Evolutionary conservation across 2,329 filamentous ascomycete genomes (phyloP).

Genomic region (Fusarium camptoceras): DNA sequence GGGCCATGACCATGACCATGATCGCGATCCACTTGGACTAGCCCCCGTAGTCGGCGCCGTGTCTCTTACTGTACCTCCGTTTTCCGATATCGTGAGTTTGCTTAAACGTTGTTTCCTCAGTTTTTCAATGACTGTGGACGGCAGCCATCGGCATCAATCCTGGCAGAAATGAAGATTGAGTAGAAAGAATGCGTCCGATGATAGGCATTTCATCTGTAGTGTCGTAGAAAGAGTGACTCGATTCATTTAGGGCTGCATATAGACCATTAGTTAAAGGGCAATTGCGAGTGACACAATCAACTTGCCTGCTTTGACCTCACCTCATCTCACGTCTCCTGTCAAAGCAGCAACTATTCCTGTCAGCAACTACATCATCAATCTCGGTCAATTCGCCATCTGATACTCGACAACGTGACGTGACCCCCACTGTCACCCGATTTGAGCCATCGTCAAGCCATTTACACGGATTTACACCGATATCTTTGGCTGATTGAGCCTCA

Average conservation of each 20-base stretch:
- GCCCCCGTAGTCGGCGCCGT: slow-evolving; percentile 39
- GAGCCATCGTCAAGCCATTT: slow-evolving; percentile 32
- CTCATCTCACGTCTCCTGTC: slow-evolving; percentile 5
- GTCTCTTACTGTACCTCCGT: slow-evolving; percentile 27
- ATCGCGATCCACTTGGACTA: slow-evolving; percentile 22
- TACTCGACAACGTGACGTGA: slow-evolving; percentile 45
- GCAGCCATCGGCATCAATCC: slow-evolving; percentile 34
- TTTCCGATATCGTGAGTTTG: slow-evolving; percentile 30
- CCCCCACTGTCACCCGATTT: slow-evolving; percentile 47
- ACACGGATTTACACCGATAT: slow-evolving; percentile 27
- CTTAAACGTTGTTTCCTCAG: slow-evolving; percentile 12
- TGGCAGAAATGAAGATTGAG: not conserved
- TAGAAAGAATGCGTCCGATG: slow-evolving; percentile 4
- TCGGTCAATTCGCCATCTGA: slow-evolving; percentile 19
- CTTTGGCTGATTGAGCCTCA: slow-evolving; percentile 21
- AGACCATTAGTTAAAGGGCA: slow-evolving; percentile 13
- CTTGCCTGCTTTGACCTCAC: slow-evolving; percentile 1
- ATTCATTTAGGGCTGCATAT: slow-evolving; percentile 23
- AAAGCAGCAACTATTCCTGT: slow-evolving; percentile 1
- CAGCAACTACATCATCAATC: slow-evolving; percentile 21
- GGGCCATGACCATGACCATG: slow-evolving; percentile 8
- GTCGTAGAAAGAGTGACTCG: slow-evolving; percentile 11
- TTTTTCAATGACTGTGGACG: slow-evolving; percentile 19
- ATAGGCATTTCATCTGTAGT: slow-evolving; percentile 2
- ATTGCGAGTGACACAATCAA: slow-evolving; percentile 4